Conservation (phyloP, 345 rosid species). For the Erodium maritimum region DNA sequence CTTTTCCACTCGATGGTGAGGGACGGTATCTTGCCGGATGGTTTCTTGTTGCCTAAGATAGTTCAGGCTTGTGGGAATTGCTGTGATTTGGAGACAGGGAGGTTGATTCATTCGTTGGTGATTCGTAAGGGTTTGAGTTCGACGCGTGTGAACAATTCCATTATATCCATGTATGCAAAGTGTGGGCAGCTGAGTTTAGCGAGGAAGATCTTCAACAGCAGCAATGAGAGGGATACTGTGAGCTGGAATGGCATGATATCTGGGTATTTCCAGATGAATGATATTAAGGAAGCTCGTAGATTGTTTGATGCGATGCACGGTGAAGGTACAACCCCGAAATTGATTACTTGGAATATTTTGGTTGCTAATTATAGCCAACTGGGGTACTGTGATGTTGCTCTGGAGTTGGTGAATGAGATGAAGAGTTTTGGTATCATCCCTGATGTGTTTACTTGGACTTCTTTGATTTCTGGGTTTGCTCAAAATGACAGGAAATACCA, state of each 20-base stretch:
- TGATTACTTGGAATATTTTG: constrained; percentile 66
- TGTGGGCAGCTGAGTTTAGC: constrained; percentile 57
- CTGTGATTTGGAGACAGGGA: constrained; percentile 40
- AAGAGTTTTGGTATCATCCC: constrained; percentile 36
- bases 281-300: constrained; percentile 46
- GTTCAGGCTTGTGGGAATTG: constrained; percentile 73
- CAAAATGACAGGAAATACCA: constrained; percentile 52
- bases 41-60: constrained; percentile 65
- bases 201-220: constrained; percentile 35
- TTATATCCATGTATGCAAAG: constrained; percentile 70
- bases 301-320: constrained; percentile 52
- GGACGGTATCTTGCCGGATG: constrained; percentile 61
- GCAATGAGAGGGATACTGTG: constrained; percentile 48
- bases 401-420: constrained; percentile 63
- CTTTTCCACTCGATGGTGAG: constrained; percentile 55
- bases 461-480: constrained; percentile 63
- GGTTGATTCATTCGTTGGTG: constrained; percentile 45
- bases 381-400: constrained; percentile 56
- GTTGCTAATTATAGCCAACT: constrained; percentile 46
- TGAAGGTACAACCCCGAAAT: constrained; percentile 44
- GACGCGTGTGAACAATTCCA: constrained; percentile 45
- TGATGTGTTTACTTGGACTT: constrained; percentile 81
- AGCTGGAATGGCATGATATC: constrained; percentile 69
- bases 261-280: constrained; percentile 54
- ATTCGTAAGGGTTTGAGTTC: constrained; percentile 40